Evolutionary conservation across 306 rosid genomes (phyloP).

Genomic region (Acmispon strigosus): DNA sequence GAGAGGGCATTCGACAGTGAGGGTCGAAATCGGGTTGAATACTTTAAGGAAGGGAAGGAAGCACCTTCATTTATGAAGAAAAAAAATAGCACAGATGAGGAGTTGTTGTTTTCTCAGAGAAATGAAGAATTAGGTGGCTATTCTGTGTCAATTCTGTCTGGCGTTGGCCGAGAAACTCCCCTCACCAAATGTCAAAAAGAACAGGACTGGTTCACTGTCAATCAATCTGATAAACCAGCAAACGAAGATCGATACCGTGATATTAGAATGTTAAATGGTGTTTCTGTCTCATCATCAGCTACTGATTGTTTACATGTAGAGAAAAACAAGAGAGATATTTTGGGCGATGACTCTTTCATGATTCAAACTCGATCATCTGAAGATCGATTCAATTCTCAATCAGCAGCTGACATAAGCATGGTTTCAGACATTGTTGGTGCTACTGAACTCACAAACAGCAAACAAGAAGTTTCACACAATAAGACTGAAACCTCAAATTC

Average conservation of each 20-base stretch:
- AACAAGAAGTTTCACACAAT: conserved; percentile 31
- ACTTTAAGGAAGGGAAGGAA: conserved; percentile 49
- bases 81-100: conserved; percentile 41
- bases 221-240: conserved; percentile 34
- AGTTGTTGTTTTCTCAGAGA: conserved; percentile 48
- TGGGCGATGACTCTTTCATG: conserved; percentile 90
- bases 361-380: conserved; percentile 51
- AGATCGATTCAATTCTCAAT: conserved; percentile 48
- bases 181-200: conserved; percentile 45
- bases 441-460: conserved; percentile 39
- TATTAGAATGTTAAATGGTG: conserved; percentile 44
- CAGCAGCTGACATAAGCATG: conserved; percentile 49
- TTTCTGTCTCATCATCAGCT: conserved; percentile 36
- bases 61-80: conserved; percentile 36
- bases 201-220: conserved; percentile 65
- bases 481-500: conserved; percentile 35
- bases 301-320: conserved; percentile 25
- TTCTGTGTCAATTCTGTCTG: conserved; percentile 28
- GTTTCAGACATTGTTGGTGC: conserved; percentile 58
- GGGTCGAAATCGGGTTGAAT: conserved; percentile 22
- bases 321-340: conserved; percentile 46
- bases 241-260: conserved; percentile 30
- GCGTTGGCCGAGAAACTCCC: conserved; percentile 31
- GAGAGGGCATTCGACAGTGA: conserved; percentile 32
- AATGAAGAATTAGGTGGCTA: conserved; percentile 36